phyloP scores from a whole-genome alignment of 495 filamentous ascomycete species.

The Aspergillus kassunensis region DNA sequence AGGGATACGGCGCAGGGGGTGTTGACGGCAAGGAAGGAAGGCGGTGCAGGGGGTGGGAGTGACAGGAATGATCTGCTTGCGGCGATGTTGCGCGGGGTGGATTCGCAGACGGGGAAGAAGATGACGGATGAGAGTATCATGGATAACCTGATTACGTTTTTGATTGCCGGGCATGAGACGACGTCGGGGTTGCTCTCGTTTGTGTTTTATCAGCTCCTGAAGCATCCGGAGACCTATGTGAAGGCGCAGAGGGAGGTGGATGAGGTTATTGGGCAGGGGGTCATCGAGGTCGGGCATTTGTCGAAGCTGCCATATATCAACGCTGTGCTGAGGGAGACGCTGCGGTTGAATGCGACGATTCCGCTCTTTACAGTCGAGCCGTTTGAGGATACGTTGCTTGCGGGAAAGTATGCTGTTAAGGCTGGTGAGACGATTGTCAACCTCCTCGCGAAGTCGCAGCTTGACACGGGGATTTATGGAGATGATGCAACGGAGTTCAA shows the following conservation, averaged over 20 bases:
- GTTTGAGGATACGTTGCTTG: slow-evolving; percentile 34
- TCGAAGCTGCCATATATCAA: slow-evolving; percentile 61
- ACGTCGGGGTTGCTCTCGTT: too few species aligned
- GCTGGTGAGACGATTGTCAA: slow-evolving; percentile 52
- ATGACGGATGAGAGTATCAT: slow-evolving; percentile 59
- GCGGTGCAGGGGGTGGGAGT: too few species aligned
- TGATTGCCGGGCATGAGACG: too few species aligned
- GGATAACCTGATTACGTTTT: too few species aligned
- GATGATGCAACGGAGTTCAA: slow-evolving; percentile 58
- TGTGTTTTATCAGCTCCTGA: too few species aligned
- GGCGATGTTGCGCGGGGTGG: slow-evolving; percentile 64
- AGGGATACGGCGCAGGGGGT: slow-evolving; percentile 54
- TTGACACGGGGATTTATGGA: slow-evolving; percentile 63
- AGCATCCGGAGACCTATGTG: too few species aligned
- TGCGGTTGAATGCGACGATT: slow-evolving; percentile 60
- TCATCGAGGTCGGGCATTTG: slow-evolving; percentile 63
- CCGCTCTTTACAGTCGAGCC: slow-evolving; percentile 23
- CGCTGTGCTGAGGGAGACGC: slow-evolving; percentile 66
- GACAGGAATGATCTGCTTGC: slow-evolving; percentile 67
- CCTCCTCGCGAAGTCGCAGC: slow-evolving; percentile 57
- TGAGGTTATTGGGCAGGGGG: slow-evolving; percentile 56
- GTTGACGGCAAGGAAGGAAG: slow-evolving; percentile 51
- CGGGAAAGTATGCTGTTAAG: slow-evolving; percentile 58
- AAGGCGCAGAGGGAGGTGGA: slow-evolving; percentile 41
- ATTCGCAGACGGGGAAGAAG: slow-evolving; percentile 61